These are phyloP conservation scores for Rhizophora apiculata DNA, from an alignment of 345 rosid species.

Conservation along the genomic window DNA sequence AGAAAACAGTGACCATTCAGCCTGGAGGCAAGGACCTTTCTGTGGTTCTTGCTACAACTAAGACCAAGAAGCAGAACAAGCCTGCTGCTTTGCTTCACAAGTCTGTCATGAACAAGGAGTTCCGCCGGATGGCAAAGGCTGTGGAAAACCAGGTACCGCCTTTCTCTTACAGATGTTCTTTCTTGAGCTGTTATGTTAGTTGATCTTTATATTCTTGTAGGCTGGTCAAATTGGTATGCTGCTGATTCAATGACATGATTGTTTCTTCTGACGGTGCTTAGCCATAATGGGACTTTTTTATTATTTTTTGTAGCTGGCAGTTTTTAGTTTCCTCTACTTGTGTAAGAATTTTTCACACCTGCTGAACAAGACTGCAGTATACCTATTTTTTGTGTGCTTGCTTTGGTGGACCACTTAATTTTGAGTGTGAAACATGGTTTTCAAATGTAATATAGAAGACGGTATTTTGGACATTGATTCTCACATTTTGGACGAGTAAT, in stretches of 20 bases:
- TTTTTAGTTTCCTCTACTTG: too few species aligned
- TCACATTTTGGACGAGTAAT: too few species aligned
- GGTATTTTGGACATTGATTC: too few species aligned
- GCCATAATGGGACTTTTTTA: background rate
- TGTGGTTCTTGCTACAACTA: conserved; percentile 17
- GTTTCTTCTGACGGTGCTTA: background rate
- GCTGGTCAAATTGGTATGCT: too few species aligned
- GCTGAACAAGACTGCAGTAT: too few species aligned
- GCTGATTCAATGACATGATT: background rate
- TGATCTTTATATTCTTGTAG: too few species aligned
- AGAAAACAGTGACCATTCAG: conserved; percentile 24
- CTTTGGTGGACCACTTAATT: too few species aligned
- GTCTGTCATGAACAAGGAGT: conserved; percentile 22
- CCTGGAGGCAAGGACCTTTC: conserved; percentile 19
- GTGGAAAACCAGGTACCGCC: conserved; percentile 19
- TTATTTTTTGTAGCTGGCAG: too few species aligned
- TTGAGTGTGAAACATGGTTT: too few species aligned
- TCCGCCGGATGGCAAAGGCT: conserved; percentile 23
- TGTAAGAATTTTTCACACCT: too few species aligned
- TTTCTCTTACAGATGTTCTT: background rate
- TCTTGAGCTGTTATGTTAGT: background rate
- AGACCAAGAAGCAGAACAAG: conserved; percentile 26
- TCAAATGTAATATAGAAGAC: too few species aligned
- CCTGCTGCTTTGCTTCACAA: conserved; percentile 17
- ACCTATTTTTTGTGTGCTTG: too few species aligned